Evolutionary conservation across 2,329 filamentous ascomycete genomes (phyloP).

Genomic region (Elsinoe necatrix): DNA sequence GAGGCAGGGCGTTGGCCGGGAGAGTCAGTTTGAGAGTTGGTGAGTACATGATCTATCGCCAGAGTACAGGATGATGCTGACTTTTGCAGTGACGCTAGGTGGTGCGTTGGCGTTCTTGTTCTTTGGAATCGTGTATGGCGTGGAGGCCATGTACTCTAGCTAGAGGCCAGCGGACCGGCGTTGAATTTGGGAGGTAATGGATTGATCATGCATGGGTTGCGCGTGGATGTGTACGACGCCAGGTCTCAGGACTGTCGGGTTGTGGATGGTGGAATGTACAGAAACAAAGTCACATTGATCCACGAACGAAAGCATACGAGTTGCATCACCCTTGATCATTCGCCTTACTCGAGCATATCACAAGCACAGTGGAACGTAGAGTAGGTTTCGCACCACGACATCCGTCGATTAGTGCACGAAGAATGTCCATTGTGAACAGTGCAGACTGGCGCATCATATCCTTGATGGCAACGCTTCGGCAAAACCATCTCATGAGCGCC

Average conservation of each 20-base stretch:
- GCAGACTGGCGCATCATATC: constrained; percentile 14
- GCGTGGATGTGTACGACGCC: not conserved
- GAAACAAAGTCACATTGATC: not conserved
- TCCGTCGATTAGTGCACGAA: not conserved
- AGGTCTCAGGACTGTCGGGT: not conserved
- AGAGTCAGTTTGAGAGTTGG: constrained; percentile 91
- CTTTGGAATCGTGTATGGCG: constrained; percentile 85
- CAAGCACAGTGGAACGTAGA: not conserved
- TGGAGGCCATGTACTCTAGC: constrained; percentile 46
- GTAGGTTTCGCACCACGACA: constrained; percentile 7
- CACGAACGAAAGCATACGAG: not conserved
- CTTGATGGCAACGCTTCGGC: constrained; percentile 6
- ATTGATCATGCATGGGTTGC: not conserved
- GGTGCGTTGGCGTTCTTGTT: constrained; percentile 83
- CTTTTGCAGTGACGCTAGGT: constrained; percentile 69
- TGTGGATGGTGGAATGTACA: not conserved
- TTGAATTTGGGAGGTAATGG: not conserved
- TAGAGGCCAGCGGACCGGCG: constrained; percentile 15
- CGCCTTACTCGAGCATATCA: not conserved
- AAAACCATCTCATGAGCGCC: constrained; percentile 16
- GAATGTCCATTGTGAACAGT: not conserved
- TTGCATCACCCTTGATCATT: not conserved
- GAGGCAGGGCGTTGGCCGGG: constrained; percentile 85
- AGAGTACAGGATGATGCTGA: constrained; percentile 23
- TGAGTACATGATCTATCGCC: constrained; percentile 47